Base-by-base conservation (phyloP, 345 rosid genomes). In the Camelina laxa region DNA sequence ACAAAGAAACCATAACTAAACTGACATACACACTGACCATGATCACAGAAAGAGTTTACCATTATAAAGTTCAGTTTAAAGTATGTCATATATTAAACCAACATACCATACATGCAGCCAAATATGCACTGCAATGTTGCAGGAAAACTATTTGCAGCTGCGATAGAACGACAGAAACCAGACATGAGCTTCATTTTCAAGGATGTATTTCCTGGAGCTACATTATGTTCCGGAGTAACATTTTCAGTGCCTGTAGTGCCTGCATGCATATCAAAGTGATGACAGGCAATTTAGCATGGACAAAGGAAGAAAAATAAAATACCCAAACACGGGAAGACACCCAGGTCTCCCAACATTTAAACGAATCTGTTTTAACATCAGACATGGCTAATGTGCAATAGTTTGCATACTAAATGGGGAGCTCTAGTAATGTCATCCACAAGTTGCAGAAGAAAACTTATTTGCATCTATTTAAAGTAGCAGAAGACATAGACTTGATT, bases 61-160 rank as follows among this genome's bases (percentile, higher is more conserved):
- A 47, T 31, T 33, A 65, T 51, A 64, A 62, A 49, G 31, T 36
- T 57, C 61, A 63, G 38, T 69, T 24, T 38, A 56, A 15, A 13
- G 24, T 45, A 70, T 20, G 67, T 51, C 66, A 62, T 51, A 42
- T 36, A 62, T 19, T 33, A 53, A 53, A 67, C 56, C 14, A 44
- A 47, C 75, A 36, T 94, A 89, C 98, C 97, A 82, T 80, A 88
- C 76, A 94, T 94, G 84, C 97, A 91, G 42, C 92, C 91, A 84
- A 94, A 94, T 67, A 91, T 94, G 83, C 98, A 91, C 80, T 91
- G 98, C 86, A 94, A 84, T 65, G 98, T 88, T 59, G 85, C 87
- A 41, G 98, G 98, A 68, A 94, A 94, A 78, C 87, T 91, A 80
- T 88, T 91, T 69, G 98, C 95, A 2, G 98, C 96, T 24, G 88